Percentiles rank a stretch among this genome's conserved stretches.
These are phyloP conservation scores for Tillandsia leiboldiana DNA, from an alignment of 176 grass and related monocot species.

Conservation along the genomic window DNA sequence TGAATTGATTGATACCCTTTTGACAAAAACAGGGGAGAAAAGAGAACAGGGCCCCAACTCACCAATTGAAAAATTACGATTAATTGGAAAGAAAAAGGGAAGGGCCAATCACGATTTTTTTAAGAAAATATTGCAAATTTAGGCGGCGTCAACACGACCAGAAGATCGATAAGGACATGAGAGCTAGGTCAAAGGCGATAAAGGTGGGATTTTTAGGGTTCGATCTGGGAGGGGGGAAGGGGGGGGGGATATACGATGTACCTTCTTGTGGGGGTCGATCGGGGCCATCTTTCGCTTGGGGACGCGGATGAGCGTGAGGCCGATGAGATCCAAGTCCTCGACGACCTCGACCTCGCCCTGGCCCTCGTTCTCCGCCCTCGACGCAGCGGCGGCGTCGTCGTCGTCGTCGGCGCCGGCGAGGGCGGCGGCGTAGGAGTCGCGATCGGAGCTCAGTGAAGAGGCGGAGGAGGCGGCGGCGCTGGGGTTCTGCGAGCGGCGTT, in stretches of 20 bases:
- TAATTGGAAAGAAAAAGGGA: not conserved
- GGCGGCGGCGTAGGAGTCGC: not conserved
- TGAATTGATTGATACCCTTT: not conserved
- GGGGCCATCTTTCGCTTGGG: slow-evolving; percentile 18
- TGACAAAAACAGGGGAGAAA: not conserved
- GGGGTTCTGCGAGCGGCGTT: slow-evolving; percentile 28
- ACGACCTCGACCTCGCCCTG: slow-evolving; percentile 7
- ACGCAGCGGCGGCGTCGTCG: slow-evolving; percentile 10
- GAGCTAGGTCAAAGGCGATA: too few species aligned
- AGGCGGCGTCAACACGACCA: not conserved
- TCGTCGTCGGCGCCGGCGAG: slow-evolving; percentile 22
- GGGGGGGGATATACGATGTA: not conserved
- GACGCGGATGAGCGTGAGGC: slow-evolving; percentile 17
- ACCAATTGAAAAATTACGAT: not conserved
- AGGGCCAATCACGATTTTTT: not conserved
- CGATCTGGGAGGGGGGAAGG: too few species aligned
- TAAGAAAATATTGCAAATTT: not conserved
- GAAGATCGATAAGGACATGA: not conserved
- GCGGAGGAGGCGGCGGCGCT: slow-evolving; percentile 5
- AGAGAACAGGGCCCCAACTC: not conserved
- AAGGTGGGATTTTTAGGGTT: too few species aligned
- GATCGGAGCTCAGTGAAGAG: not conserved
- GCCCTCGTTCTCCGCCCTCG: not conserved
- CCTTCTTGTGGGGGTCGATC: slow-evolving; percentile 15
- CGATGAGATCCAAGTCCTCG: slow-evolving; percentile 50